phyloP scores from a whole-genome alignment of 495 filamentous ascomycete species.

The Pseudotulostoma volvatum region DNA sequence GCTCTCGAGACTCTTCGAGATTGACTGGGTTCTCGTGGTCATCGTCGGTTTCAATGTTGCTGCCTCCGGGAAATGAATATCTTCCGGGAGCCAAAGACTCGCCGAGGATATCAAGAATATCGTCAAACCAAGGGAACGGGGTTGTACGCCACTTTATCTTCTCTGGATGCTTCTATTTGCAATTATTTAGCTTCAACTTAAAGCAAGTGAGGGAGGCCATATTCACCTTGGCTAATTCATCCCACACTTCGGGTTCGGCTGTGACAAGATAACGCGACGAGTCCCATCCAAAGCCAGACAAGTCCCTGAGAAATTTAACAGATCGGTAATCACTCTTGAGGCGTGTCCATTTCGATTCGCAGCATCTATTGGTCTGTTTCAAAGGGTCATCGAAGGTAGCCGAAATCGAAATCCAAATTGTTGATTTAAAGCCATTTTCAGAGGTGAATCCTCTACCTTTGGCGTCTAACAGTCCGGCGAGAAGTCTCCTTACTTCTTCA shows the following conservation, averaged over 20 bases:
- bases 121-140: not conserved
- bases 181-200: not conserved
- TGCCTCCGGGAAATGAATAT: not conserved
- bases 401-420: not conserved
- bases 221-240: not conserved
- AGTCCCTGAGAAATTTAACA: not conserved
- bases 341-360: not conserved
- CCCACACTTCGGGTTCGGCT: not conserved
- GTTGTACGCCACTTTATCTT: not conserved
- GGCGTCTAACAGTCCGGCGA: not conserved
- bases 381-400: not conserved
- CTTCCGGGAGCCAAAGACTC: not conserved
- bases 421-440: not conserved
- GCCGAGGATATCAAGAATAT: not conserved
- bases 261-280: not conserved
- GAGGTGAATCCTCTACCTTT: not conserved
- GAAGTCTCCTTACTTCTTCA: not conserved
- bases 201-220: not conserved
- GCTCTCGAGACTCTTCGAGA: not conserved
- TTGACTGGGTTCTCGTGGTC: not conserved
- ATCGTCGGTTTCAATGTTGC: not conserved
- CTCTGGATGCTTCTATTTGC: not conserved
- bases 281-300: not conserved
- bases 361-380: not conserved
- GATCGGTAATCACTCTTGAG: not conserved